Base-by-base conservation (phyloP, 768 basidiomycete species). In the Leccinellum albellum region DNA sequence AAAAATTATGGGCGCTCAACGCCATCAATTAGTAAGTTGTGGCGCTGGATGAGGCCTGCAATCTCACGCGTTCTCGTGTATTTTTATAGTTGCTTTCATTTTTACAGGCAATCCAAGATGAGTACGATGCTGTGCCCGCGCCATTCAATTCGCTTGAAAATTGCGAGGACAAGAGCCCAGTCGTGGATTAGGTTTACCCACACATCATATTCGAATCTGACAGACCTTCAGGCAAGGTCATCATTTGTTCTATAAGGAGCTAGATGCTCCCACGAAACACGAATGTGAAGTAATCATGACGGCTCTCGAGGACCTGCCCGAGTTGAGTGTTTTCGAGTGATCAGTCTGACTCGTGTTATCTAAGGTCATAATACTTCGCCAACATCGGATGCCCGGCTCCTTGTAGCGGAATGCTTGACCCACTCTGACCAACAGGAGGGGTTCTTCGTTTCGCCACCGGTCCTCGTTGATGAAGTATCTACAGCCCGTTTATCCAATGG, bases 1-100 rank as follows among this genome's bases (percentile, higher is more conserved):
- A 4, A 86, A 80, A 65, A 66, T 68, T 55, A 73, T 92, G 69
- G 92, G 90, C 23, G 77, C 80, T 57, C 84, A 80, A 62, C 76
- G 93, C 61, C 93, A 95, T 67, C 73, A 82, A 62, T 75, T 87
- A 51, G 92, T 93, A 61, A 58, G 80, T 70, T 7, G 40, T n/a
- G 14, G 24, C 6, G 24, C 29, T 14, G 26, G 13, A 24, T 23
- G 6, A 23, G 40, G 20, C 20, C 21, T 15, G 15, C 21, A n/a
- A n/a, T n/a, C 42, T 52, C 29, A 45, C n/a, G 70, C 62, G 8
- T 35, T 29, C 26, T 40, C 23, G 35, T 40, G 6, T 28, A 14
- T 15, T 45, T 52, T 57, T 32, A 21, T 67, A 91, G 89, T 78
- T 90, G 71, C 63, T 87, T 17, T 76, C 82, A 17, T 91, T 91